phyloP scores from a whole-genome alignment of 805 yeast genomes.

The Nakazawaea populi region DNA sequence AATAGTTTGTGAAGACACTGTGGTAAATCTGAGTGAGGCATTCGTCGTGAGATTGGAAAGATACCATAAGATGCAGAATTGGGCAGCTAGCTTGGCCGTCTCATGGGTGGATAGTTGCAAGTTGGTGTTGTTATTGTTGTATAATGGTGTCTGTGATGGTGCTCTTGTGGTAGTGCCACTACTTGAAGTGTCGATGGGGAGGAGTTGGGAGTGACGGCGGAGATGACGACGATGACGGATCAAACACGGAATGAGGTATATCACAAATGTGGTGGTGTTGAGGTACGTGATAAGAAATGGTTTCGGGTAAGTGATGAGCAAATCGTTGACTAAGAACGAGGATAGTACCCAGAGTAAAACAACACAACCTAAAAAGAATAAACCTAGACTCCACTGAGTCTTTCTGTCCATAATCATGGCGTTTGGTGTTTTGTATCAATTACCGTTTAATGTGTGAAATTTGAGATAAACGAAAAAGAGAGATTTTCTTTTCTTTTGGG shows the following conservation, averaged over 20 bases:
- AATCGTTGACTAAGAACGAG: constrained; percentile 74
- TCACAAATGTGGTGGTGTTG: constrained; percentile 78
- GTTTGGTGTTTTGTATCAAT: too few relatives aligned
- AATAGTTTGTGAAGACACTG: constrained; percentile 92
- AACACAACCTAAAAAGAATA: constrained; percentile 66
- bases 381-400: constrained; percentile 69
- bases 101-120: constrained; percentile 39
- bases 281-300: constrained; percentile 91
- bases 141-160: too few relatives aligned
- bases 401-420: constrained; percentile 10
- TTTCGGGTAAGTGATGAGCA: constrained; percentile 73
- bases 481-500: too few relatives aligned
- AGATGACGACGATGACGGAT: not conserved
- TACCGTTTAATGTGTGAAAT: too few relatives aligned
- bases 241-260: constrained; percentile 64
- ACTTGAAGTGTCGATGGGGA: too few relatives aligned
- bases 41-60: constrained; percentile 84
- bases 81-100: constrained; percentile 68
- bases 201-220: constrained; percentile 16
- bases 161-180: not conserved
- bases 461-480: too few relatives aligned
- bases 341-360: constrained; percentile 88
- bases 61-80: constrained; percentile 88
- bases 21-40: constrained; percentile 80
- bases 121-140: not conserved